A percentile compares a stretch with the other conserved stretches of the same genome.
These are phyloP conservation scores for Sindora glabra DNA, from an alignment of 306 rosid species.

Conservation along the genomic window DNA sequence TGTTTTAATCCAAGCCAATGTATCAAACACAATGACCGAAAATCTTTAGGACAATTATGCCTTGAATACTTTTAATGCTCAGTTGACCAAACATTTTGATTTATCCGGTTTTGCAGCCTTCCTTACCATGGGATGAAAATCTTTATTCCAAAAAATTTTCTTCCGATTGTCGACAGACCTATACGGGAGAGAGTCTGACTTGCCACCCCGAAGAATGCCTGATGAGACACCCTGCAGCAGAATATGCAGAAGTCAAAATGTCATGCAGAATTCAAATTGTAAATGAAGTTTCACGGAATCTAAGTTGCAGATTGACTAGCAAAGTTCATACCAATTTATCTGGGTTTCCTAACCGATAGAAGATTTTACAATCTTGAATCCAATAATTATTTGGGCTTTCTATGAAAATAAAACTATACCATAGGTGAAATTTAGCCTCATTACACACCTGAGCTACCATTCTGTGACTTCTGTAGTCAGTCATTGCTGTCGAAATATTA, in stretches of 20 bases:
- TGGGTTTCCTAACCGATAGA: too few relatives aligned
- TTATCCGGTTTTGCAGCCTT: background rate
- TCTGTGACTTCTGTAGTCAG: conserved; percentile 96
- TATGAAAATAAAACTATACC: background rate
- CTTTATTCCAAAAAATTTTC: conserved; percentile 96
- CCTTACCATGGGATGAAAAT: conserved; percentile 88
- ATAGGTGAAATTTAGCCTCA: too few relatives aligned
- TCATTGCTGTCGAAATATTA: conserved; percentile 92
- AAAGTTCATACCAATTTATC: too few relatives aligned
- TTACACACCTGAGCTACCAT: conserved; percentile 94
- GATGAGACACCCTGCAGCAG: conserved; percentile 88
- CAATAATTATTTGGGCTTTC: background rate
- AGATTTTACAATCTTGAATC: too few relatives aligned
- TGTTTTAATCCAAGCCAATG: background rate
- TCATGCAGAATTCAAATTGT: too few relatives aligned
- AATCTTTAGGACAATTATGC: background rate
- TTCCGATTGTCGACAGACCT: conserved; percentile 99
- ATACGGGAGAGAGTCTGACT: conserved; percentile 88
- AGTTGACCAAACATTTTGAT: too few relatives aligned
- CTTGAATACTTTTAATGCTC: too few relatives aligned
- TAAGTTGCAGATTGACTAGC: too few relatives aligned
- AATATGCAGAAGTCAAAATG: too few relatives aligned
- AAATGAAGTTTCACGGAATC: too few relatives aligned
- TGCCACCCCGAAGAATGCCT: conserved; percentile 99
- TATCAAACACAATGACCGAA: background rate